Evolutionary conservation across 2,329 filamentous ascomycete genomes (phyloP).

Genomic region (Microascus cirrosus): DNA sequence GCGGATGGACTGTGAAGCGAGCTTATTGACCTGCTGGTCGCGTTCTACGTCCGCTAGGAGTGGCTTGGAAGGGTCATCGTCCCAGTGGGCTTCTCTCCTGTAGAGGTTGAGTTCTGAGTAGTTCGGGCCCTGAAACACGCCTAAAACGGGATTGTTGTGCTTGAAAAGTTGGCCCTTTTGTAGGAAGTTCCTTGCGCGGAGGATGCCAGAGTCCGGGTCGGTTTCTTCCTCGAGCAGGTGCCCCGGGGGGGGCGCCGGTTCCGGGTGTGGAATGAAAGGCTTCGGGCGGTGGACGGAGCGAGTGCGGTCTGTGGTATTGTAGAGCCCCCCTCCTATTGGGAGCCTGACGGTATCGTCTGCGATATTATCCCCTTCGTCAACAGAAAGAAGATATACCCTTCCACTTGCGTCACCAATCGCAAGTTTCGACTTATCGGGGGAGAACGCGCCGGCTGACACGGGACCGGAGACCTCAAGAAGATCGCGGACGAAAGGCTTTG

Average conservation of each 20-base stretch:
- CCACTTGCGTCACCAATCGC: slow-evolving; percentile 51
- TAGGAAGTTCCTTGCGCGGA: slow-evolving; percentile 22
- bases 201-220: slow-evolving; percentile 14
- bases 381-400: slow-evolving; percentile 42
- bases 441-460: slow-evolving; percentile 48
- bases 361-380: slow-evolving; percentile 30
- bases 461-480: slow-evolving; percentile 43
- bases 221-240: background rate
- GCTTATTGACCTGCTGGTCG: slow-evolving; percentile 28
- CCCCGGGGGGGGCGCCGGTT: slow-evolving; percentile 23
- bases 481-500: slow-evolving; percentile 34
- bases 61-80: slow-evolving; percentile 28
- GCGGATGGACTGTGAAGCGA: slow-evolving; percentile 12
- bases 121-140: slow-evolving; percentile 42
- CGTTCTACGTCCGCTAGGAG: slow-evolving; percentile 31
- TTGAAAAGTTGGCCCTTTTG: slow-evolving; percentile 26
- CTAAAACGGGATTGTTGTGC: slow-evolving; percentile 34
- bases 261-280: slow-evolving; percentile 37
- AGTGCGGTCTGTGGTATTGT: slow-evolving; percentile 3
- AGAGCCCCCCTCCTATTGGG: slow-evolving; percentile 16
- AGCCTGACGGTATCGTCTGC: slow-evolving; percentile 22
- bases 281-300: slow-evolving; percentile 31
- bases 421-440: slow-evolving; percentile 41
- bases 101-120: slow-evolving; percentile 37
- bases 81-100: slow-evolving; percentile 33